These are phyloP conservation scores for Beauveria caledonica DNA, from an alignment of 2,329 filamentous ascomycete species.

Conservation along the genomic window DNA sequence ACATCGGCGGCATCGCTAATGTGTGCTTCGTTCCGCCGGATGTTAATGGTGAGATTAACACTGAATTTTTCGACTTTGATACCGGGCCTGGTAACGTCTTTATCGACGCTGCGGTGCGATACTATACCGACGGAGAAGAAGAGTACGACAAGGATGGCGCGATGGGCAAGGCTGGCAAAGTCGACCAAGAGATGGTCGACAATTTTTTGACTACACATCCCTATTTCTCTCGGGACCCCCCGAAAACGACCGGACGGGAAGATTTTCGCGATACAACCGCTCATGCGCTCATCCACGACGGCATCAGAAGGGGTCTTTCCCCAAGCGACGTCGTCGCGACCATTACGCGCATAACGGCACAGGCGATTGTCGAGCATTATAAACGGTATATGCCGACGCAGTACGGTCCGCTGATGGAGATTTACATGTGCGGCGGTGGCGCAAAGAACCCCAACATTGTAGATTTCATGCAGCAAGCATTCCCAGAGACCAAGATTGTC, in stretches of 20 bases:
- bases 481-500: constrained; percentile 39
- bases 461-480: constrained; percentile 40
- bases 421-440: constrained; percentile 54
- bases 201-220: constrained; percentile 36
- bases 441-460: constrained; percentile 50
- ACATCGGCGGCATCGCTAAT: constrained; percentile 54
- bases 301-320: constrained; percentile 33
- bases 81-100: constrained; percentile 49
- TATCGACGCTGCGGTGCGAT: constrained; percentile 47
- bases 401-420: constrained; percentile 37
- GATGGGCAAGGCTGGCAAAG: constrained; percentile 39
- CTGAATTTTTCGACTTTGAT: constrained; percentile 38
- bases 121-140: constrained; percentile 41
- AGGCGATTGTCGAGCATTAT: constrained; percentile 45
- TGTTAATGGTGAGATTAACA: constrained; percentile 22
- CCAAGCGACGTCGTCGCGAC: constrained; percentile 48
- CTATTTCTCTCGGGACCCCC: constrained; percentile 43
- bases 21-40: constrained; percentile 51
- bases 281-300: constrained; percentile 41
- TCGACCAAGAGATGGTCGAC: constrained; percentile 44
- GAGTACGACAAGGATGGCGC: constrained; percentile 45
- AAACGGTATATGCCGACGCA: constrained; percentile 37
- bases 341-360: constrained; percentile 49
- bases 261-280: constrained; percentile 51
- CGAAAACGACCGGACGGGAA: constrained; percentile 52